These are phyloP conservation scores for Fusarium sp. DNA, from an alignment of 2,329 filamentous ascomycete species.

Conservation along the genomic window DNA sequence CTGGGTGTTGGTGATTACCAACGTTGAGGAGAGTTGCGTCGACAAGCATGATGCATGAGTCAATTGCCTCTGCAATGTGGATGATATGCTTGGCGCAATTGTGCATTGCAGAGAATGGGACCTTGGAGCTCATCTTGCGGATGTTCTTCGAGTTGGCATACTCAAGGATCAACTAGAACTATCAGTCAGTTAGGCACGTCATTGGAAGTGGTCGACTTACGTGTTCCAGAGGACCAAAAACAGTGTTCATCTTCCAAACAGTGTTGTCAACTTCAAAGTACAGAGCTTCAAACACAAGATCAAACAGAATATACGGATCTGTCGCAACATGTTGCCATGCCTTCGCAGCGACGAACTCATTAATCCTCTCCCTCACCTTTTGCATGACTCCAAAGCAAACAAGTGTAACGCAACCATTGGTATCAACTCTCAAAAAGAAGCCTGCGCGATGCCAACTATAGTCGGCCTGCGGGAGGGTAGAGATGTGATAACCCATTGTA, in stretches of 20 bases:
- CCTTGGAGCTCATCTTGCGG: conserved; percentile 39
- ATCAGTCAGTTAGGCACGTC: not conserved
- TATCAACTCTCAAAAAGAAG: conserved; percentile 39
- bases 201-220: conserved; percentile 10
- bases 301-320: conserved; percentile 43
- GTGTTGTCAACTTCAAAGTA: conserved; percentile 42
- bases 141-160: conserved; percentile 36
- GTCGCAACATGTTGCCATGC: conserved; percentile 36
- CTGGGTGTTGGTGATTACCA: conserved; percentile 3
- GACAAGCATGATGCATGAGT: conserved; percentile 39
- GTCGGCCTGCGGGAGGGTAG: conserved; percentile 40
- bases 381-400: conserved; percentile 41
- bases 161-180: conserved; percentile 37
- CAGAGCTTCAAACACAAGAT: conserved; percentile 41
- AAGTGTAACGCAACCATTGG: conserved; percentile 27
- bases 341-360: conserved; percentile 34
- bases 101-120: conserved; percentile 42
- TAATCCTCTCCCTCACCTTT: conserved; percentile 33
- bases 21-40: conserved; percentile 31
- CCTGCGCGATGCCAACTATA: conserved; percentile 41
- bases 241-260: conserved; percentile 43
- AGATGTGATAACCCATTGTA: conserved; percentile 35
- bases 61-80: conserved; percentile 42
- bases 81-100: conserved; percentile 45
- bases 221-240: conserved; percentile 43